These are phyloP conservation scores for Lentinula guzmanii DNA, from an alignment of 768 basidiomycete species.

Conservation along the genomic window DNA sequence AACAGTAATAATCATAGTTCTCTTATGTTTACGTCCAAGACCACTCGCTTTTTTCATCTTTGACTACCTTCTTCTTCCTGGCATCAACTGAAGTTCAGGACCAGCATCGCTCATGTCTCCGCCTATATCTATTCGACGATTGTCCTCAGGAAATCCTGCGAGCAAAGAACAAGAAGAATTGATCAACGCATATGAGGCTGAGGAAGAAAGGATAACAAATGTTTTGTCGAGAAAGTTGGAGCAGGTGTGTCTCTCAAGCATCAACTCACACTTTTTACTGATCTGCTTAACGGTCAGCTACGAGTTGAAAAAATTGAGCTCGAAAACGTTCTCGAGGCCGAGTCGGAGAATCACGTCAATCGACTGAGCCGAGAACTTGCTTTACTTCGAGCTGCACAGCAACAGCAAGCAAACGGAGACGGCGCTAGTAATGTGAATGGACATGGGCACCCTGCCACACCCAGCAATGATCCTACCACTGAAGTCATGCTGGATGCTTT, in stretches of 20 bases:
- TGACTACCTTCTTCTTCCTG: not conserved
- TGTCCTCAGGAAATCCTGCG: slow-evolving; percentile 32
- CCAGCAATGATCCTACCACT: slow-evolving; percentile 31
- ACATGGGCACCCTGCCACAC: slow-evolving; percentile 22
- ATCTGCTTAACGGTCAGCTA: slow-evolving; percentile 36
- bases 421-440: slow-evolving; percentile 15
- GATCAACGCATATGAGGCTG: slow-evolving; percentile 86
- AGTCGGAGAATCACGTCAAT: slow-evolving; percentile 83
- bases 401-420: slow-evolving; percentile 31
- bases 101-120: slow-evolving; percentile 16
- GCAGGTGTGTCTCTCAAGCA: slow-evolving; percentile 42
- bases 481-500: slow-evolving; percentile 73
- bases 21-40: slow-evolving; percentile 1
- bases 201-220: slow-evolving; percentile 86
- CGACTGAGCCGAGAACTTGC: slow-evolving; percentile 65
- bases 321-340: slow-evolving; percentile 78
- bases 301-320: slow-evolving; percentile 81
- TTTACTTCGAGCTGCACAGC: slow-evolving; percentile 55
- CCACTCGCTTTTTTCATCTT: not conserved
- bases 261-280: not conserved
- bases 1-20: not conserved
- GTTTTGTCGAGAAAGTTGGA: slow-evolving; percentile 78
- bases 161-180: slow-evolving; percentile 63
- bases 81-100: not conserved
- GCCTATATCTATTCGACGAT: slow-evolving; percentile 57